A percentile compares a stretch with the other conserved stretches of the same genome.
Conservation (phyloP, 2,329 filamentous ascomycete species). For the Arthrobotrys entomopaga region DNA sequence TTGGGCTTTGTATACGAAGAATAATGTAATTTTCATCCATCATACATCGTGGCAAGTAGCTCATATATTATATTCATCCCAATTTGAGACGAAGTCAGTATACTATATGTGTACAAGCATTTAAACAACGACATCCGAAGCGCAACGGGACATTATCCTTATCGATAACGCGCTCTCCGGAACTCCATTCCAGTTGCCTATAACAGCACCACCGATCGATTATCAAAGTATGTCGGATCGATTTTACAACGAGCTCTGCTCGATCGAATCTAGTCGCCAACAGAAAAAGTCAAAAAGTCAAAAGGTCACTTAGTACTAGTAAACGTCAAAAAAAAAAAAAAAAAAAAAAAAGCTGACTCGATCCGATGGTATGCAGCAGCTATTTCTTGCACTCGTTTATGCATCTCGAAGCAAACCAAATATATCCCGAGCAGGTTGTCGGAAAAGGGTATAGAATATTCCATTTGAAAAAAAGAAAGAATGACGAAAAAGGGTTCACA, state of each 20-base stretch:
- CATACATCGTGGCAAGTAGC: too few relatives aligned
- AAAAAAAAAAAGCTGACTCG: background rate
- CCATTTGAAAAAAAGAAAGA: too few relatives aligned
- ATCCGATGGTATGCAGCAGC: background rate
- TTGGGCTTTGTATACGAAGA: too few relatives aligned
- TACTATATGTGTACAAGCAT: background rate
- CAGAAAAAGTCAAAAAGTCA: background rate
- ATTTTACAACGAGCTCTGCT: background rate
- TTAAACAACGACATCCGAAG: background rate
- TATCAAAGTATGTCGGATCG: too few relatives aligned
- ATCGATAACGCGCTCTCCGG: conserved; percentile 32
- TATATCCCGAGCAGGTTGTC: background rate
- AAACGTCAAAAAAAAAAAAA: background rate
- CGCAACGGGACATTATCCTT: conserved; percentile 20
- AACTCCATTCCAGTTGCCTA: conserved; percentile 17
- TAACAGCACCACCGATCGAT: conserved; percentile 8
- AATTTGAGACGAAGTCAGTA: background rate
- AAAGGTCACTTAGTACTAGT: background rate
- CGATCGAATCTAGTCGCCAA: background rate
- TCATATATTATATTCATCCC: too few relatives aligned
- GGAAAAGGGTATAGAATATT: background rate
- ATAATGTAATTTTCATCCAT: too few relatives aligned
- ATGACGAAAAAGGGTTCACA: too few relatives aligned
- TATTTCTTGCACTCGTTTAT: background rate
- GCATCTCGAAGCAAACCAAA: background rate